Evolutionary conservation across 768 basidiomycete species (phyloP).

Genomic region (Saitozyma podzolica): DNA sequence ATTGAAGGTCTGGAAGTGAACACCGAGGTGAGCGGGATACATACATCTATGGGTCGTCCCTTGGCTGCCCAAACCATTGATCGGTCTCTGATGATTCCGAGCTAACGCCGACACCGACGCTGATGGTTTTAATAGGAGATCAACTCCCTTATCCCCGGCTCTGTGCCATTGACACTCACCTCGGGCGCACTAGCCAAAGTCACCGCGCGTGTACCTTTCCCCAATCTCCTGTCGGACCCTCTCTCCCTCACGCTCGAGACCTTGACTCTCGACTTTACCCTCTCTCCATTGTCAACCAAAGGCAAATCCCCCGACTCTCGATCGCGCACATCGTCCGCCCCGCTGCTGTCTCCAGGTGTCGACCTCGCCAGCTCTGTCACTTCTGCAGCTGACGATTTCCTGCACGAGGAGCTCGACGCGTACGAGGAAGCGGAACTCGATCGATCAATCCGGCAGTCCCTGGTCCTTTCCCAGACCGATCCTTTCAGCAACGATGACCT

Average conservation of each 20-base stretch:
- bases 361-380: constrained; percentile 76
- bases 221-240: constrained; percentile 43
- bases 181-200: constrained; percentile 73
- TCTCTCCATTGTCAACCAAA: constrained; percentile 50
- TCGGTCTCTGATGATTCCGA: not conserved
- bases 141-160: constrained; percentile 64
- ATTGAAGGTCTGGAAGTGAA: constrained; percentile 80
- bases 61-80: not conserved
- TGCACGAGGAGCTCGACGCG: constrained; percentile 74
- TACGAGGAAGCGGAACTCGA: constrained; percentile 71
- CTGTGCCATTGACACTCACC: constrained; percentile 66
- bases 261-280: constrained; percentile 38
- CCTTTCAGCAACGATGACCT: constrained; percentile 33
- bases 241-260: constrained; percentile 43
- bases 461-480: constrained; percentile 35
- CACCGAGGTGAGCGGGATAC: constrained; percentile 61
- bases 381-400: constrained; percentile 80
- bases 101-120: not conserved
- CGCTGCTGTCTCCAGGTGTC: constrained; percentile 7
- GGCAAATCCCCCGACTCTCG: constrained; percentile 17
- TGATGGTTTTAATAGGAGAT: constrained; percentile 63
- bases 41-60: not conserved
- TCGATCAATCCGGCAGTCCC: constrained; percentile 65
- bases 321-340: not conserved
- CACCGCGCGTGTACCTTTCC: constrained; percentile 69